Percentiles rank a stretch among this genome's conserved stretches.
Conservation (phyloP, 2,329 filamentous ascomycete species). For the Fusarium sp. region DNA sequence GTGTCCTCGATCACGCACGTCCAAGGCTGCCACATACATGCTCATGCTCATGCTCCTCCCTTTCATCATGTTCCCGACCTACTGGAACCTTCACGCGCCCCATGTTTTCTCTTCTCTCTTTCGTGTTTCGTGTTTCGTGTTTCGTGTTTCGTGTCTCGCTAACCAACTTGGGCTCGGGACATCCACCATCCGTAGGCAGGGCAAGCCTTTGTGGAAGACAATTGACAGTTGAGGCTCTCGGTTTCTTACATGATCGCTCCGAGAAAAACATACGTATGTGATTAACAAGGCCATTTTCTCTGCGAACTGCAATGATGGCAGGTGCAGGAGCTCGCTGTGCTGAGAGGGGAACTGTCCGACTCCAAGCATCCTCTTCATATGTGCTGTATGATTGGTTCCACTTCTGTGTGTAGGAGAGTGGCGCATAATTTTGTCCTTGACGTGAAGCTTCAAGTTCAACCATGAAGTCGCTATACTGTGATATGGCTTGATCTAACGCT, state of each 20-base stretch:
- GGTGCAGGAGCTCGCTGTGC: background rate
- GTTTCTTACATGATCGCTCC: background rate
- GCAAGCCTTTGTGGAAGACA: background rate
- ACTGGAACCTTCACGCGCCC: slow-evolving; percentile 7
- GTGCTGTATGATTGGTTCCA: background rate
- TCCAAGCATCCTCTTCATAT: background rate
- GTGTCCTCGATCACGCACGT: slow-evolving; percentile 38
- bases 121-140: background rate
- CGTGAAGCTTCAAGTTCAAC: background rate
- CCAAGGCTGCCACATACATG: slow-evolving; percentile 11
- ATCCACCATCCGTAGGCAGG: background rate
- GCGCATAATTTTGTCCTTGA: background rate
- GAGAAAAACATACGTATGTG: background rate
- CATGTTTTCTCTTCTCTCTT: slow-evolving; percentile 1
- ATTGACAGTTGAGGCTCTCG: background rate
- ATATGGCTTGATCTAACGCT: background rate
- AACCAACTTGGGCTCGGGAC: background rate
- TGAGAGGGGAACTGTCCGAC: background rate
- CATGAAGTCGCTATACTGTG: background rate
- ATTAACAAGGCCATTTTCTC: background rate
- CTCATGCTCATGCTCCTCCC: slow-evolving; percentile 10
- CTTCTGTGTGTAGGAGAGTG: background rate
- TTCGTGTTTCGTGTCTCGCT: background rate
- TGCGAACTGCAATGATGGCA: background rate
- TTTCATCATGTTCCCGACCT: slow-evolving; percentile 6